Evolutionary conservation across 2,329 filamentous ascomycete genomes (phyloP).

Genomic region (Coniochaeta sp.): DNA sequence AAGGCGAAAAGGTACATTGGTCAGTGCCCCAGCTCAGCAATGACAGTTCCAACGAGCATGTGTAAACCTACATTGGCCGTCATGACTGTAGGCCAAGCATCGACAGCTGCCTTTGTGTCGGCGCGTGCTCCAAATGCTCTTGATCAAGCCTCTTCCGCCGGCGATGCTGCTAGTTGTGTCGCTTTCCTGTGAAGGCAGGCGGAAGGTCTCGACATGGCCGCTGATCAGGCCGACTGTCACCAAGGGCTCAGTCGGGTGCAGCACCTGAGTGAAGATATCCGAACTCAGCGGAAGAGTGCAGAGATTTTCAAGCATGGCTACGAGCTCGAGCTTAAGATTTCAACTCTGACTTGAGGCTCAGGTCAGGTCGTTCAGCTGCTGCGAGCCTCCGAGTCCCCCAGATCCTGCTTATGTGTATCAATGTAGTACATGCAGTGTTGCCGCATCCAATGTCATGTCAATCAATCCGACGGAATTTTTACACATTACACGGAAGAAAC

Average conservation of each 20-base stretch:
- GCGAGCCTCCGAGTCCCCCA: too few relatives aligned
- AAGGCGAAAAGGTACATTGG: not conserved
- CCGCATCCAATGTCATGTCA: not conserved
- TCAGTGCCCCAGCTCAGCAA: not conserved
- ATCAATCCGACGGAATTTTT: not conserved
- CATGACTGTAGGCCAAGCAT: constrained; percentile 67
- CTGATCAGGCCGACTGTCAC: constrained; percentile 78
- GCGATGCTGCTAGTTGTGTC: constrained; percentile 45
- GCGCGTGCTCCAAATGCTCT: constrained; percentile 77
- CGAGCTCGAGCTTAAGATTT: not conserved
- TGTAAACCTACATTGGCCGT: constrained; percentile 59
- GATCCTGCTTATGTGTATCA: too few relatives aligned
- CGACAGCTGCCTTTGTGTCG: constrained; percentile 94
- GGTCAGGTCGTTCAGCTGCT: too few relatives aligned
- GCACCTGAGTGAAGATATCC: constrained; percentile 81
- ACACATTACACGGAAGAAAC: too few relatives aligned
- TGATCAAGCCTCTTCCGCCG: constrained; percentile 66
- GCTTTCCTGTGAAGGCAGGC: constrained; percentile 50
- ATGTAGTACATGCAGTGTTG: not conserved
- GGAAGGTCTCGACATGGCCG: constrained; percentile 80
- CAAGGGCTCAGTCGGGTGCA: constrained; percentile 78
- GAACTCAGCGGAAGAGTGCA: constrained; percentile 80
- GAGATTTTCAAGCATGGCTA: constrained; percentile 77
- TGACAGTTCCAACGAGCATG: not conserved
- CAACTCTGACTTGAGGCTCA: not conserved